Evolutionary conservation across 805 yeast species (phyloP).

Genomic region (Cyberlindnera amylophila): DNA sequence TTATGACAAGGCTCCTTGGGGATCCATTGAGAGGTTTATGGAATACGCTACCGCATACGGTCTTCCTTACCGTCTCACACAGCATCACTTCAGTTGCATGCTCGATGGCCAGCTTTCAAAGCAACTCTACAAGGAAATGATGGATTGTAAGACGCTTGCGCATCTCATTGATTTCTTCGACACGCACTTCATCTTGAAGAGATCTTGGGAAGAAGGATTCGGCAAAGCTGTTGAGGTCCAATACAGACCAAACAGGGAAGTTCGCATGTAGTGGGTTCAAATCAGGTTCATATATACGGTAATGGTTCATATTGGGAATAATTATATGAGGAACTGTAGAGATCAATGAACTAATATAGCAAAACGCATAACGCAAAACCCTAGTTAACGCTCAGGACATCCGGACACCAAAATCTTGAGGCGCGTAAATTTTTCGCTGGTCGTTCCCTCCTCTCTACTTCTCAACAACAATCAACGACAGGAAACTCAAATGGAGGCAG

Average conservation of each 20-base stretch:
- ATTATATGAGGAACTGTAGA: too few species aligned
- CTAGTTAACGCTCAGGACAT: constrained; percentile 3
- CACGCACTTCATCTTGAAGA: constrained; percentile 53
- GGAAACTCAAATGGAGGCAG: not conserved
- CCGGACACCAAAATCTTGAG: constrained; percentile 6
- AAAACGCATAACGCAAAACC: not conserved
- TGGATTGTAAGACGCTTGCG: constrained; percentile 51
- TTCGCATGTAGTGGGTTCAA: constrained; percentile 24
- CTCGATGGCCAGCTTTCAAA: constrained; percentile 51
- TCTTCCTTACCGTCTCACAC: constrained; percentile 75
- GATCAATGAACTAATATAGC: too few species aligned
- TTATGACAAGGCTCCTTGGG: constrained; percentile 76
- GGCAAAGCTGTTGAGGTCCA: constrained; percentile 50
- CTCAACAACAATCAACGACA: not conserved
- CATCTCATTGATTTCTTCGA: constrained; percentile 86
- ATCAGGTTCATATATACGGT: too few species aligned
- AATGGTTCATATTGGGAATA: too few species aligned
- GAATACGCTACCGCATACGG: constrained; percentile 77
- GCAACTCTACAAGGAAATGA: constrained; percentile 54
- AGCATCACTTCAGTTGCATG: constrained; percentile 90
- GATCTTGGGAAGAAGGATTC: constrained; percentile 68
- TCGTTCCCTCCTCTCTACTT: not conserved
- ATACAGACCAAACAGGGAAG: constrained; percentile 29
- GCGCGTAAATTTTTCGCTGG: not conserved
- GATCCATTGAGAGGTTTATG: constrained; percentile 81